Conservation (phyloP, 2,329 filamentous ascomycete genomes). For the Xylariomycetidae sp. region DNA sequence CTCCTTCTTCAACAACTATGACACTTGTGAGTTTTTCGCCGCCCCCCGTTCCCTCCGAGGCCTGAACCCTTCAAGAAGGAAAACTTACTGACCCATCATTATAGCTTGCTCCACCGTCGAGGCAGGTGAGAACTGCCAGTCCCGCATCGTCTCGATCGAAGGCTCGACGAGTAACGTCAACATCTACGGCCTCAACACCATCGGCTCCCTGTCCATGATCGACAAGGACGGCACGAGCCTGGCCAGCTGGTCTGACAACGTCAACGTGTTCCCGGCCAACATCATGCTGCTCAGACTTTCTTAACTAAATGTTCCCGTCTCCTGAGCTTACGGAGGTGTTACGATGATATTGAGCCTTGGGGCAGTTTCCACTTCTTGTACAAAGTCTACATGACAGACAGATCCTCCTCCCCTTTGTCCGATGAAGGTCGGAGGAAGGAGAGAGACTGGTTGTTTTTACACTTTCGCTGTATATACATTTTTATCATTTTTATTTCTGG, state of each 20-base stretch:
- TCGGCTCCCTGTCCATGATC: slow-evolving; percentile 37
- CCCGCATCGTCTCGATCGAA: slow-evolving; percentile 34
- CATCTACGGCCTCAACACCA: slow-evolving; percentile 43
- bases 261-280: slow-evolving; percentile 26
- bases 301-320: too few species aligned
- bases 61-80: too few species aligned
- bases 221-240: slow-evolving; percentile 26
- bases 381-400: too few species aligned
- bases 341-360: too few species aligned
- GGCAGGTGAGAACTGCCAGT: slow-evolving; percentile 34
- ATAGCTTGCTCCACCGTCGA: slow-evolving; percentile 31
- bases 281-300: slow-evolving; percentile 25
- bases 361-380: too few species aligned
- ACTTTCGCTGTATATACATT: too few species aligned
- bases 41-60: background rate
- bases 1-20: slow-evolving; percentile 56
- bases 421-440: too few species aligned
- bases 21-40: slow-evolving; percentile 28
- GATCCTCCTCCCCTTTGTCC: too few species aligned
- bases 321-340: too few species aligned
- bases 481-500: too few species aligned
- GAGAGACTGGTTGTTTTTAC: too few species aligned
- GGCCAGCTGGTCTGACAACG: slow-evolving; percentile 26
- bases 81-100: background rate
- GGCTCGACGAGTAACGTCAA: slow-evolving; percentile 29